phyloP scores from a whole-genome alignment of 306 rosid species.

The Senna siamea region DNA sequence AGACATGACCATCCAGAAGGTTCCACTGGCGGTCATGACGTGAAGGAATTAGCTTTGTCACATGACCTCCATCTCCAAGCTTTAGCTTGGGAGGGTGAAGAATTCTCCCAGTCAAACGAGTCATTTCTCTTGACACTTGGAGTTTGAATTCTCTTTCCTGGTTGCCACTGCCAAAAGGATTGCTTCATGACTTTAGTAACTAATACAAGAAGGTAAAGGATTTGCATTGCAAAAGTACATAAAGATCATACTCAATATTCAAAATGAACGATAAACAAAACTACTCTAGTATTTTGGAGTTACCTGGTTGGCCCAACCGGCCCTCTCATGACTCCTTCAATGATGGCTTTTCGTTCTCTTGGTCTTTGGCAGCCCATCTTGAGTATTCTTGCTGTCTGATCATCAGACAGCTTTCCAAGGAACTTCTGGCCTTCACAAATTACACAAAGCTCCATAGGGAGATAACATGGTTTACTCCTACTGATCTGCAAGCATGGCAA shows the following conservation, averaged over 20 bases:
- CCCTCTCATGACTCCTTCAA: conserved; percentile 88
- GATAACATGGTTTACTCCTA: conserved; percentile 95
- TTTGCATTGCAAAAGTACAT: conserved; percentile 21
- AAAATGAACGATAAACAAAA: conserved; percentile 29
- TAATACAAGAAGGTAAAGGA: conserved; percentile 28
- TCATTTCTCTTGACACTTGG: conserved; percentile 87
- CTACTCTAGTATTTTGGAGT: conserved; percentile 9
- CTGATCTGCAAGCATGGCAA: conserved; percentile 95
- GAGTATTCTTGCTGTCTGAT: conserved; percentile 93
- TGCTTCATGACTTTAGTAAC: conserved; percentile 34
- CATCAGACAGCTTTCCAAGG: conserved; percentile 91
- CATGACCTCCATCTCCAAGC: conserved; percentile 91
- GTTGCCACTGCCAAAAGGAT: conserved; percentile 66
- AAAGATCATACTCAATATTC: conserved; percentile 24
- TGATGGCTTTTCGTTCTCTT: conserved; percentile 77
- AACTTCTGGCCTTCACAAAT: conserved; percentile 97
- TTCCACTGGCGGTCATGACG: conserved; percentile 96
- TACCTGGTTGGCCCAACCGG: conserved; percentile 90
- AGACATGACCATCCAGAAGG: conserved; percentile 83
- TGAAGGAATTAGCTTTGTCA: conserved; percentile 74
- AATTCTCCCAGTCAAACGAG: conserved; percentile 78
- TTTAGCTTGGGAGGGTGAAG: conserved; percentile 94
- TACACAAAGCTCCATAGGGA: conserved; percentile 98
- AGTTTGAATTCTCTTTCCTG: conserved; percentile 87
- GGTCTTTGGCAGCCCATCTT: conserved; percentile 98